Conservation (phyloP, 768 basidiomycete species). For the Lactarius evosmus region DNA sequence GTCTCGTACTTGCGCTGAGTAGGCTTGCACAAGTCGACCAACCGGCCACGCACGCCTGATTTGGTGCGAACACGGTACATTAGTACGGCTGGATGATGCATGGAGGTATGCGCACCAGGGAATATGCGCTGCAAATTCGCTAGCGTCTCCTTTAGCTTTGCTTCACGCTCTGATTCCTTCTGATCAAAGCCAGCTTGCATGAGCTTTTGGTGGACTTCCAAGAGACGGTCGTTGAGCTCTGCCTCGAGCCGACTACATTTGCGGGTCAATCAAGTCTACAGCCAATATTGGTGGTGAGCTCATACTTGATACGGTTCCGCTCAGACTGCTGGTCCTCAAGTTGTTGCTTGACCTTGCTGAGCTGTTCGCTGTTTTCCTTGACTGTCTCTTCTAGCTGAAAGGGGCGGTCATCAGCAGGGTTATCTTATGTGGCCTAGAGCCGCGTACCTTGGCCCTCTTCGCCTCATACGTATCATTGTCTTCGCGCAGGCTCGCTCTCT, state of each 20-base stretch:
- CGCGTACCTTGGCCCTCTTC: conserved; percentile 57
- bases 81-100: neutral
- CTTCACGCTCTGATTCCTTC: conserved; percentile 82
- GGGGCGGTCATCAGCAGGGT: neutral
- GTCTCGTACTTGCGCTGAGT: conserved; percentile 88
- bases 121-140: conserved; percentile 83
- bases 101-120: conserved; percentile 51
- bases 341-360: conserved; percentile 68
- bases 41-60: conserved; percentile 84
- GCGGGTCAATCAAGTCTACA: neutral
- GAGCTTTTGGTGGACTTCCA: conserved; percentile 76
- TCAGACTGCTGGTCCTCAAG: conserved; percentile 85
- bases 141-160: conserved; percentile 80
- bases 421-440: neutral
- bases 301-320: conserved; percentile 72
- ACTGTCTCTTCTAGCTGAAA: conserved; percentile 61
- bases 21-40: conserved; percentile 93
- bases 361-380: conserved; percentile 51
- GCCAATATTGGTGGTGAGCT: neutral
- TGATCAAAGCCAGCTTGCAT: conserved; percentile 88
- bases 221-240: conserved; percentile 89
- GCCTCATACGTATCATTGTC: conserved; percentile 49
- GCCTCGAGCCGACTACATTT: conserved; percentile 74
- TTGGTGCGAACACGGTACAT: conserved; percentile 3
- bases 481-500: conserved; percentile 51